phyloP scores from a whole-genome alignment of 2,329 filamentous ascomycete genomes.

The Colletotrichum caudatum region DNA sequence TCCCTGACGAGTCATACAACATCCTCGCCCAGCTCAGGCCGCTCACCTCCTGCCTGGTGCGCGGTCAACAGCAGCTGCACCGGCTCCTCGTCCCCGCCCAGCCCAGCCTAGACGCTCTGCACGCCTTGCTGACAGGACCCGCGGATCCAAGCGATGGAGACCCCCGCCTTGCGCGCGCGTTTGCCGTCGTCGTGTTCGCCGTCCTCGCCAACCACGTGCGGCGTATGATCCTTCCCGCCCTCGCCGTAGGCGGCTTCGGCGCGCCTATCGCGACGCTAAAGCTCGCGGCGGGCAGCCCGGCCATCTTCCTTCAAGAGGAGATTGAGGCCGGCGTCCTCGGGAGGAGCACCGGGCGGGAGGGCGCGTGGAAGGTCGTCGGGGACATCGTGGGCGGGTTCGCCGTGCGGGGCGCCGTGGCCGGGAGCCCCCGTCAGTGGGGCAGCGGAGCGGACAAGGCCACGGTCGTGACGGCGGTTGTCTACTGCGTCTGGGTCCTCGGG shows the following conservation, averaged over 20 bases:
- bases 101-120: background rate
- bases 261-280: conserved; percentile 52
- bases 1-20: conserved; percentile 1
- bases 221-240: conserved; percentile 48
- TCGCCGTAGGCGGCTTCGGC: conserved; percentile 48
- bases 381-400: conserved; percentile 18
- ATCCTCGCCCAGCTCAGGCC: background rate
- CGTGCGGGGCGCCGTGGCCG: conserved; percentile 25
- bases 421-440: background rate
- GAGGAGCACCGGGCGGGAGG: background rate
- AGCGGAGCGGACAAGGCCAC: background rate
- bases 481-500: conserved; percentile 47
- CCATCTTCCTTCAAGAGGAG: conserved; percentile 50
- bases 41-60: background rate
- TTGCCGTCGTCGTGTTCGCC: conserved; percentile 50
- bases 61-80: background rate
- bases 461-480: conserved; percentile 24
- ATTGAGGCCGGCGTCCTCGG: conserved; percentile 29
- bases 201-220: conserved; percentile 56
- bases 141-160: conserved; percentile 42
- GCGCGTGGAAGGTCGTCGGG: background rate
- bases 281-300: conserved; percentile 51
- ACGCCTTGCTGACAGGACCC: conserved; percentile 2
- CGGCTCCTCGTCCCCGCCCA: background rate
- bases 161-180: conserved; percentile 33